phyloP scores from a whole-genome alignment of 1,284 basidiomycete genomes.

The Tilletia indica region DNA sequence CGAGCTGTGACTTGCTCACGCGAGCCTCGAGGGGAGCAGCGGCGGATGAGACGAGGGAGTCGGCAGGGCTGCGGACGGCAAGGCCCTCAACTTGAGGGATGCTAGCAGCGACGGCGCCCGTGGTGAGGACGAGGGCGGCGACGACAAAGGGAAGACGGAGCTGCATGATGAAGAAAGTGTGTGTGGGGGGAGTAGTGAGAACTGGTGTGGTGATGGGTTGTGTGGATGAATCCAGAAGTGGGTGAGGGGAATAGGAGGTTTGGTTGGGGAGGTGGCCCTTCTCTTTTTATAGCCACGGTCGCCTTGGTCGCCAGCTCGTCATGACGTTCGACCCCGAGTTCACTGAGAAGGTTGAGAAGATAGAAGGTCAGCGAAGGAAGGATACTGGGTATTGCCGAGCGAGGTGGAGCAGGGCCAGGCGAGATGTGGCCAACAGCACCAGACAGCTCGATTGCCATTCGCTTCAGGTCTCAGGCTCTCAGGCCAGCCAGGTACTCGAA shows the following conservation, averaged over 20 bases:
- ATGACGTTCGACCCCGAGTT: background rate
- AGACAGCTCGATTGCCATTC: too few relatives aligned
- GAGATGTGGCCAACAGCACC: too few relatives aligned
- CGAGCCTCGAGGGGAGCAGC: slow-evolving; percentile 5
- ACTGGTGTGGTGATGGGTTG: background rate
- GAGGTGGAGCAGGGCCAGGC: background rate
- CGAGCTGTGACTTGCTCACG: background rate
- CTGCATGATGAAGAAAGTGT: background rate
- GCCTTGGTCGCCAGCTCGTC: too few relatives aligned
- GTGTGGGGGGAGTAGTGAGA: background rate
- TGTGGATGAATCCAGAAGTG: background rate
- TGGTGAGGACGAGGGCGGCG: slow-evolving; percentile 6
- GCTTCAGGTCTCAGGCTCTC: too few relatives aligned
- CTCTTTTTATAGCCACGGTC: too few relatives aligned
- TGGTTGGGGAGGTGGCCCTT: background rate
- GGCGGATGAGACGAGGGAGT: background rate
- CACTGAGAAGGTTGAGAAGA: background rate
- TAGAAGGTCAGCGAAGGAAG: background rate
- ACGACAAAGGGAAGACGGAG: background rate
- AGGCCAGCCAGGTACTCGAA: too few relatives aligned
- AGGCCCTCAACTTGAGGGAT: background rate
- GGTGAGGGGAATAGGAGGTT: background rate
- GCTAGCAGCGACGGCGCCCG: background rate
- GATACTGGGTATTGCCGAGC: background rate
- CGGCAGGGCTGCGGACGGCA: background rate